A percentile compares a stretch with the other conserved stretches of the same genome.
These are phyloP conservation scores for Helminthosporium solani DNA, from an alignment of 2,329 filamentous ascomycete species.

Conservation along the genomic window DNA sequence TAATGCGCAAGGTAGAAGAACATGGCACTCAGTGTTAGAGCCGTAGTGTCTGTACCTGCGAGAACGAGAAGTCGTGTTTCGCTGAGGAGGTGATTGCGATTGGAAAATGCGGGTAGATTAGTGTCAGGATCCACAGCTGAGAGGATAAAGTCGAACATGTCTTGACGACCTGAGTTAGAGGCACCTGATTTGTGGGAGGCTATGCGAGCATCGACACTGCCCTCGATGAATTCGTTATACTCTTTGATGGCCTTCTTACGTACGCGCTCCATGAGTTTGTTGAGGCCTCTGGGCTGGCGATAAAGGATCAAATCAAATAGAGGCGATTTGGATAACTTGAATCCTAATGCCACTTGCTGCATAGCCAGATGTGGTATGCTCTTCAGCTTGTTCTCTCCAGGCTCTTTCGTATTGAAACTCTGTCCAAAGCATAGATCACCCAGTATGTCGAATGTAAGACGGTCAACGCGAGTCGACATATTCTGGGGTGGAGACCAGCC, in stretches of 20 bases:
- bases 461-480: conserved; percentile 3
- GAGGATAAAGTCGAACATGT: conserved; percentile 45
- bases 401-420: conserved; percentile 35
- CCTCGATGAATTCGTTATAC: conserved; percentile 10
- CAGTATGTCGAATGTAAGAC: conserved; percentile 49
- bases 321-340: conserved; percentile 9
- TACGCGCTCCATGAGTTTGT: conserved; percentile 7
- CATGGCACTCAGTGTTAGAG: conserved; percentile 3
- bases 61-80: conserved; percentile 9
- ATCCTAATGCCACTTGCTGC: conserved; percentile 6
- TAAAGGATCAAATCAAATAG: conserved; percentile 7
- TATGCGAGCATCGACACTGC: conserved; percentile 8
- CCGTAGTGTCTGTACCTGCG: conserved; percentile 13
- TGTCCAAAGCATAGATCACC: conserved; percentile 43
- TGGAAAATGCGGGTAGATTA: conserved; percentile 28
- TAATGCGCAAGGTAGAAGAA: conserved; percentile 15
- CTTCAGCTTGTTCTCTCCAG: conserved; percentile 16
- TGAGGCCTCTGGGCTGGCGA: conserved; percentile 12
- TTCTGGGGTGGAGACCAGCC: conserved; percentile 7
- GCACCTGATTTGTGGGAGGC: conserved; percentile 5
- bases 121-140: conserved; percentile 44
- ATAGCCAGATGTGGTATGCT: conserved; percentile 11
- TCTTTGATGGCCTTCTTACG: conserved; percentile 3
- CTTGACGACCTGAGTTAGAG: conserved; percentile 18
- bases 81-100: conserved; percentile 36